Evolutionary conservation across 768 basidiomycete genomes (phyloP), one percentile per base, ranked within the genome.

Genomic region (Vishniacozyma victoriae): DNA sequence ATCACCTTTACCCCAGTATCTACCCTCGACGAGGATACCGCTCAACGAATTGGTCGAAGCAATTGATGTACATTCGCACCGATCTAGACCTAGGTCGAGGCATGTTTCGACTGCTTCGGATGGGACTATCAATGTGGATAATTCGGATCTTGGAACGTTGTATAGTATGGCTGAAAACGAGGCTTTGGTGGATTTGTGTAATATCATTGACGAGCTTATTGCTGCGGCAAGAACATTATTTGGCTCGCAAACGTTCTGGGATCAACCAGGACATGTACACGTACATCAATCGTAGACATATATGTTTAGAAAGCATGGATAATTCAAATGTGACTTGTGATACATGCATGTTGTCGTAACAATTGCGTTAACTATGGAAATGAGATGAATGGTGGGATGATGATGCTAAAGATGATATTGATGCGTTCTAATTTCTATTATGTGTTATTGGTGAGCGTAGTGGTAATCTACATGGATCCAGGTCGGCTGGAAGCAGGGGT

Each of bases 111-210:
- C 37, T 2, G 41, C 26, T 41, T 31, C 31, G 40, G 25, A 11
- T 14, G 36, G 29, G 16, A 23, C 7, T 13, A 13, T 31, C 16
- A 23, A 19, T 18, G 12, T 18, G 22, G 36, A 29, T n/a, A 46
- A 27, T 14, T 49, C 48, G 19, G 62, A 71, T 35, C 54, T 71
- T 31, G 60, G 63, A 2, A 61, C 64, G 15, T 45, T 71, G 27
- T 71, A 71, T 55, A 67, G 57, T 2, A 68, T 69, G 61, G 70
- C 70, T 3, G 70, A 71, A 50, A 52, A 63, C 18, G 70, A 69
- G 41, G 70, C 70, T 7, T 29, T 71, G 38, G 54, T 50, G 0
- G 60, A 65, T 40, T 47, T 68, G 15, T 69, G 70, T 41, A 54
- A 67, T 48, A 48, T 63, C 7, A 40, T 71, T 1, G 70, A 68